Evolutionary conservation across 129 eudicot species (phyloP), one percentile per base, ranked within the genome.

Genomic region (Arctium minus): DNA sequence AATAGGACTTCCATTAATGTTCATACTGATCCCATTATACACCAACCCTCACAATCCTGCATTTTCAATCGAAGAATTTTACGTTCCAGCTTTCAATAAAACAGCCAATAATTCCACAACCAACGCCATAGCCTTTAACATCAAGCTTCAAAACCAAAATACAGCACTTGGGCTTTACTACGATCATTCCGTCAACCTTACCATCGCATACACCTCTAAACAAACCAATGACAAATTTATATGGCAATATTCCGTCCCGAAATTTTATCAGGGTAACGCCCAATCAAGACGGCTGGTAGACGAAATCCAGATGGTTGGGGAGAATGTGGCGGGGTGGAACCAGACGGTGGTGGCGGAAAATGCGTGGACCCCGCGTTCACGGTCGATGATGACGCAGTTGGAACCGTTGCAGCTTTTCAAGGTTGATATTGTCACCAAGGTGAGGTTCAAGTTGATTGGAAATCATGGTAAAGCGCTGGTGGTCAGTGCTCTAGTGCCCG

Each of bases 111-210:
- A 70, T 33, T n/a, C 77, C 50, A 70, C 77, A 46, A 70, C 17
- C 50, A 48, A 27, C 46, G 10, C 76, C 48, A 44, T 80, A 70
- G 72, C 83, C 1, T 80, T 80, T 27, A 39, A 80, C 46, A 18
- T 80, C 6, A 80, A 80, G 30, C 83, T 80, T 12, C 83, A 74
- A 5, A 80, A 80, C 83, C 83, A 80, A 48, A 80, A 80, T 3
- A 44, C 83, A 31, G 83, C 70, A 10, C 46, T 80, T 3, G 83
- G 83, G 3, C 77, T 80, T 17, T 70, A 80, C 70, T 80, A 80
- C 15, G 83, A 80, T 46, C 70, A 36, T 70, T 67, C 76, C 3
- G 83, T 64, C 32, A 64, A 64, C 32, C 11, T 64, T 6, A 64
- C 70, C 32, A 64, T 64, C 33, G 30, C 70, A 8, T 64, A 64